Evolutionary conservation across 2,329 filamentous ascomycete genomes (phyloP).

Genomic region (Epichloe gansuensis): DNA sequence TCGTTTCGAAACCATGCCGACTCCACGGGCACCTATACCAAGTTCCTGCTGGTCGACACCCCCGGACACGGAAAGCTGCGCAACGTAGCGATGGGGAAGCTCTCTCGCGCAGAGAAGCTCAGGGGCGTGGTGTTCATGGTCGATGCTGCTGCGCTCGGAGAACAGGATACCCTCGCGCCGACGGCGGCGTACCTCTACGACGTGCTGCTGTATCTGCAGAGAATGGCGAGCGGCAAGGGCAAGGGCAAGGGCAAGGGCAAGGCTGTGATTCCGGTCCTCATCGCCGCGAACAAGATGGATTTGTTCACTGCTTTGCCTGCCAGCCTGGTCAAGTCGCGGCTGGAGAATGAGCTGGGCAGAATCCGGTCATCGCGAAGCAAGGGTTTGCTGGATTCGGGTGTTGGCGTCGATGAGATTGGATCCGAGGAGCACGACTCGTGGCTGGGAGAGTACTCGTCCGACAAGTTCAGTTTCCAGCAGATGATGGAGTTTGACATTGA

Average conservation of each 20-base stretch:
- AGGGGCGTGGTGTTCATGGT: constrained; percentile 74
- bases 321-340: constrained; percentile 54
- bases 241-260: constrained; percentile 21
- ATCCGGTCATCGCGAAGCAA: constrained; percentile 67
- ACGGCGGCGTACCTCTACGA: constrained; percentile 82
- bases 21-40: constrained; percentile 43
- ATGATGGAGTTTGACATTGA: constrained; percentile 74
- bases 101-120: constrained; percentile 36
- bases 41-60: constrained; percentile 73
- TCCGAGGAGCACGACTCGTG: constrained; percentile 68
- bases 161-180: constrained; percentile 50
- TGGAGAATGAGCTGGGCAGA: constrained; percentile 71
- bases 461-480: constrained; percentile 65
- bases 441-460: constrained; percentile 68
- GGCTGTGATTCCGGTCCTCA: constrained; percentile 53
- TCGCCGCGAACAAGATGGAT: constrained; percentile 92
- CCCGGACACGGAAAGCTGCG: constrained; percentile 94
- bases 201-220: constrained; percentile 70
- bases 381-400: constrained; percentile 69
- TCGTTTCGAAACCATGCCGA: constrained; percentile 45
- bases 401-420: constrained; percentile 47
- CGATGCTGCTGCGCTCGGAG: constrained; percentile 61
- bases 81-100: constrained; percentile 45
- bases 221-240: constrained; percentile 39
- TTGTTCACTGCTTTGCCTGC: constrained; percentile 85